Evolutionary conservation across 2,329 filamentous ascomycete species (phyloP), one percentile per base, ranked within the genome.

Genomic region (Nemania diffusa): DNA sequence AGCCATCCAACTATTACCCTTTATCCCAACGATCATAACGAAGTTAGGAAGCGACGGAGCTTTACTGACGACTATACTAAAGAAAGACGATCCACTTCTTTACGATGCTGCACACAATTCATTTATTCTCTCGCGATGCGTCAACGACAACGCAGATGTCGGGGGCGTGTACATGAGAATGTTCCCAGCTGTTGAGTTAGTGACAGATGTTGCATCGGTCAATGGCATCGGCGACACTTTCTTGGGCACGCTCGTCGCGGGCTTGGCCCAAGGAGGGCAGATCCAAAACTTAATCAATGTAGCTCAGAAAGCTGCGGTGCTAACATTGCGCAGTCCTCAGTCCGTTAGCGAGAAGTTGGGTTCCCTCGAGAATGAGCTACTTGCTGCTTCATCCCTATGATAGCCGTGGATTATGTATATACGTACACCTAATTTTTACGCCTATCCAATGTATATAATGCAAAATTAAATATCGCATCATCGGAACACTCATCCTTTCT

Each of bases 221-320:
- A 98, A 98, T 77, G 96, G 95, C 0, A 94, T 93, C 1, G 96
- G 96, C 0, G 96, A 99, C 79, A 97, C 96, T 0, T 94, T 98
- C 78, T 69, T 97, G 8, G 96, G 95, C 0, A 91, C 94, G 15
- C 73, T 97, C 63, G 83, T 97, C n/a, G 91, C 93, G 1, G 93
- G 92, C 0, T 78, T 98, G 71, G 89, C 90, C 0, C 87, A 84
- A 73, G 85, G 85, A 0, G 85, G 84, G 2, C 81, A 80, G 67
- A 77, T 87, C 66, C 80, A 89, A 74, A 85, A 90, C 53, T 78
- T 96, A 62, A 83, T 99, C n/a, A 84, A 89, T 64, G 80, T 96
- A 40, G 95, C 94, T 32, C 96, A 98, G 81, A 86, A 85, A 74
- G 95, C 91, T 2, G 94, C 94, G 3, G 87, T 92, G 0, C 80